Evolutionary conservation across 805 yeast species (phyloP), one percentile per base, ranked within the genome.

Genomic region (Wickerhamiella allomyrinae): DNA sequence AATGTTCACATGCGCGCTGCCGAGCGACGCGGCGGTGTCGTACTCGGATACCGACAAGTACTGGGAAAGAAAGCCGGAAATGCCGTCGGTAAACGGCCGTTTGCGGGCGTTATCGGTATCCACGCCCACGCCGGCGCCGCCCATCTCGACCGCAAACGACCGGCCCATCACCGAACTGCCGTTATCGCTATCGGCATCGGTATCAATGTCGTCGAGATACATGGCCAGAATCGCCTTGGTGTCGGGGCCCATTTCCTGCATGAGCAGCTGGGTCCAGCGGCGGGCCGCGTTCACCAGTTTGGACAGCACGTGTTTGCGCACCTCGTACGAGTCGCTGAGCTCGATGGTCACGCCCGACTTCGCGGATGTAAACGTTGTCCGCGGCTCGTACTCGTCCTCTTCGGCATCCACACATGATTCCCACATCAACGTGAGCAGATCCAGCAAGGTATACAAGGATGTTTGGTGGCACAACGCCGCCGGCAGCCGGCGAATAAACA

Each of bases 101-200:
- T 43, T 41, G n/a, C n/a, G n/a, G 34, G 48, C 33, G 76, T 64
- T 69, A 2, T 74, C 69, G 22, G 78, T 58, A 52, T 84, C 93
- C 22, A 68, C 68, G 15, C 77, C 68, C n/a, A 77, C 62, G 10
- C 84, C 70, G 4, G 72, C 58, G 3, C 91, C 85, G 1, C 94
- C 94, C 77, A 85, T 72, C 49, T 83, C 91, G 44, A 87, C 64
- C 0, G 98, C 97, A 67, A 89, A 83, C 0, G 94, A 78, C 39
- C 86, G 79, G 42, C 97, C 97, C 53, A 71, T 77, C 43, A 81
- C 78, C 34, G 82, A 70, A 52, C 63, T 51, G 58, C 69, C 49
- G n/a, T 14, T 22, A 19, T 27, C 39, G 15, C 19, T 20, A 13
- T 23, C 31, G 19, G 29, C 33, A 29, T 66, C 69, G 1, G 84